Evolutionary conservation across 2,329 filamentous ascomycete genomes (phyloP).

Genomic region (Exophiala phaeomuriformis): DNA sequence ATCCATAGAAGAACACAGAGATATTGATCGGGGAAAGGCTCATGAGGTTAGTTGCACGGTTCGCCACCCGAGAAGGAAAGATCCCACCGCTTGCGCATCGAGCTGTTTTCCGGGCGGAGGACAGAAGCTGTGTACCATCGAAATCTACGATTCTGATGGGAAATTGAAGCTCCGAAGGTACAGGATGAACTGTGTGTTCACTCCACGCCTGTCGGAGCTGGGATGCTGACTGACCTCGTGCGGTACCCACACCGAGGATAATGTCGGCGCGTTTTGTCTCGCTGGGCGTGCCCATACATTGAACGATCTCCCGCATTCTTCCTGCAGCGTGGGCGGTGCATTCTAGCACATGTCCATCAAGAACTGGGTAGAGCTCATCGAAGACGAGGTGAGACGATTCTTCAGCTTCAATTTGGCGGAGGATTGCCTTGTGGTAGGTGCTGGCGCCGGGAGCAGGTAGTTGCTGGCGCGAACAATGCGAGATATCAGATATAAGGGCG

Average conservation of each 20-base stretch:
- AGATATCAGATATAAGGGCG: conserved; percentile 66
- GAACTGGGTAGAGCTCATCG: conserved; percentile 55
- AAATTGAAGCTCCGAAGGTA: conserved; percentile 51
- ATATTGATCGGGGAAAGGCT: conserved; percentile 56
- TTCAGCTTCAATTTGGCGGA: conserved; percentile 60
- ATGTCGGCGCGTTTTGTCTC: conserved; percentile 55
- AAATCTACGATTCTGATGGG: conserved; percentile 54
- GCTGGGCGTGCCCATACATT: conserved; percentile 54
- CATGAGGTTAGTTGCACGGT: conserved; percentile 15
- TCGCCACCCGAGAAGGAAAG: conserved; percentile 9
- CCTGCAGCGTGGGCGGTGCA: conserved; percentile 60
- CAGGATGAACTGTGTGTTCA: conserved; percentile 34
- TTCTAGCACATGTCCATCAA: conserved; percentile 51
- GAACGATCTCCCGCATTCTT: conserved; percentile 60
- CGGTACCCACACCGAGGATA: conserved; percentile 46
- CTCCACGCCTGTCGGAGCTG: conserved; percentile 40
- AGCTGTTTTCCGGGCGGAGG: neutral
- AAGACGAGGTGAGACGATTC: conserved; percentile 53
- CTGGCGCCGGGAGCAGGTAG: conserved; percentile 21
- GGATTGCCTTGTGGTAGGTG: conserved; percentile 52
- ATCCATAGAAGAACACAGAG: conserved; percentile 66
- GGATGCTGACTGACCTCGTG: conserved; percentile 35
- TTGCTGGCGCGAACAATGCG: conserved; percentile 44
- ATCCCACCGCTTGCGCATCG: neutral
- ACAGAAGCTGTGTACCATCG: conserved; percentile 30